Percentiles rank a stretch among this genome's conserved stretches.
Evolutionary conservation across 2,329 filamentous ascomycete species (phyloP).

Genomic region (Cladorrhinum sp.): DNA sequence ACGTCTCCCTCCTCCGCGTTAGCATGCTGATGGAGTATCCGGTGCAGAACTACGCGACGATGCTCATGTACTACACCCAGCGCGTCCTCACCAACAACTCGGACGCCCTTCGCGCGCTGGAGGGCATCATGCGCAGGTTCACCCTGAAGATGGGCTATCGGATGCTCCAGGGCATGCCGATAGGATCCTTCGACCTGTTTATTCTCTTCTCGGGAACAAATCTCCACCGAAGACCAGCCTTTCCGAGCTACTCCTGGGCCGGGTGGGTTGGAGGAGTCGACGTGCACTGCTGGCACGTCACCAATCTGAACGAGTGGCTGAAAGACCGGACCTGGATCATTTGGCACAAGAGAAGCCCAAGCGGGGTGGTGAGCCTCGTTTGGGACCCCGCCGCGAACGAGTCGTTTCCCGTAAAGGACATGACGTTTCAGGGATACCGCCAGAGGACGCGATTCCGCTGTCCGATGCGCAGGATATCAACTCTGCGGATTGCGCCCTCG

Average conservation of each 20-base stretch:
- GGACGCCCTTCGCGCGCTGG: conserved; percentile 11
- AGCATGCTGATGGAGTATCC: background rate
- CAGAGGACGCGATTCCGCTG: no score
- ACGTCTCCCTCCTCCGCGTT: no score
- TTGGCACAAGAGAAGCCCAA: background rate
- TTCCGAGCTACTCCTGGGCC: conserved; percentile 16
- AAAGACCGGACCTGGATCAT: background rate
- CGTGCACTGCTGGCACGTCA: background rate
- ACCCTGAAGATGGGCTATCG: background rate
- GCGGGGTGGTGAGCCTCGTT: background rate
- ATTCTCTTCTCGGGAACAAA: background rate
- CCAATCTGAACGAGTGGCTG: background rate
- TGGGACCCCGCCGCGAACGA: background rate
- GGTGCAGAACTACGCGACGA: background rate
- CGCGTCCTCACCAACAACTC: background rate
- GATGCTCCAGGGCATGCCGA: conserved; percentile 8
- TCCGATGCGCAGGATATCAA: no score
- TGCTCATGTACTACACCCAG: background rate
- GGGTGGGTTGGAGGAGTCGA: conserved; percentile 9
- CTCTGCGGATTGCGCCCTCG: no score
- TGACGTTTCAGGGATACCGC: conserved; percentile 4
- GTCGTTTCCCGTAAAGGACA: background rate
- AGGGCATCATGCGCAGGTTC: conserved; percentile 5
- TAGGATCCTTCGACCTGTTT: conserved; percentile 2
- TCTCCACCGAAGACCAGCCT: background rate